A percentile compares a stretch with the other conserved stretches of the same genome.
Evolutionary conservation across 495 filamentous ascomycete species (phyloP).

Genomic region (Sabuloglossum arenarium): DNA sequence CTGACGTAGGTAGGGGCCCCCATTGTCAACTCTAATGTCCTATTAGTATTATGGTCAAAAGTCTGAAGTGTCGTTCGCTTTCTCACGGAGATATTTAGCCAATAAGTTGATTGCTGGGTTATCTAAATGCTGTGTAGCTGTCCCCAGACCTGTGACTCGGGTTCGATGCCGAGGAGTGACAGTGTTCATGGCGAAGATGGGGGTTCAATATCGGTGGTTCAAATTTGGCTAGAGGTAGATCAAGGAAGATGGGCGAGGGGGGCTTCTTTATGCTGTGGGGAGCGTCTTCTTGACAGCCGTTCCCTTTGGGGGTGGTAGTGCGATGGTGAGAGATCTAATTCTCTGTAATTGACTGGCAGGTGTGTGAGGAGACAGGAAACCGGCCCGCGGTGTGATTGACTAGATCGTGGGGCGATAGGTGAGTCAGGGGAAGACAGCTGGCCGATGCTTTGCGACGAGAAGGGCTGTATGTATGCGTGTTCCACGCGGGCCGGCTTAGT

Average conservation of each 20-base stretch:
- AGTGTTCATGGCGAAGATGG: not conserved
- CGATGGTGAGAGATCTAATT: not conserved
- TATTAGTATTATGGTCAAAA: not conserved
- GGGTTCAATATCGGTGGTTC: not conserved
- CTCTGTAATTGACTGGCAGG: not conserved
- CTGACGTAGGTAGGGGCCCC: not conserved
- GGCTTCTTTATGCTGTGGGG: too few species aligned
- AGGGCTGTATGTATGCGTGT: not conserved
- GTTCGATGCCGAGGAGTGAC: not conserved
- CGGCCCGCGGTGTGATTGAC: not conserved
- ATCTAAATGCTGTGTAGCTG: not conserved
- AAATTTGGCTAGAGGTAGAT: too few species aligned
- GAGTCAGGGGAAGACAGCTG: too few species aligned
- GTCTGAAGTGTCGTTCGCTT: not conserved
- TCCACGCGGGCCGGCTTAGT: not conserved
- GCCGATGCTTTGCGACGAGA: not conserved
- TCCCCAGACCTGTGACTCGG: not conserved
- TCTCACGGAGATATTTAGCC: not conserved
- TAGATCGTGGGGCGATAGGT: too few species aligned
- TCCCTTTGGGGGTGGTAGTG: not conserved
- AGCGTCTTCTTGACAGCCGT: not conserved
- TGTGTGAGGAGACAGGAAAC: not conserved
- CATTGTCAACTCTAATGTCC: not conserved
- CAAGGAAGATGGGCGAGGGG: not conserved
- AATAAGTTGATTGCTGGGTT: not conserved